Evolutionary conservation across 2,329 filamentous ascomycete species (phyloP).

Genomic region (Aureobasidium sp.): DNA sequence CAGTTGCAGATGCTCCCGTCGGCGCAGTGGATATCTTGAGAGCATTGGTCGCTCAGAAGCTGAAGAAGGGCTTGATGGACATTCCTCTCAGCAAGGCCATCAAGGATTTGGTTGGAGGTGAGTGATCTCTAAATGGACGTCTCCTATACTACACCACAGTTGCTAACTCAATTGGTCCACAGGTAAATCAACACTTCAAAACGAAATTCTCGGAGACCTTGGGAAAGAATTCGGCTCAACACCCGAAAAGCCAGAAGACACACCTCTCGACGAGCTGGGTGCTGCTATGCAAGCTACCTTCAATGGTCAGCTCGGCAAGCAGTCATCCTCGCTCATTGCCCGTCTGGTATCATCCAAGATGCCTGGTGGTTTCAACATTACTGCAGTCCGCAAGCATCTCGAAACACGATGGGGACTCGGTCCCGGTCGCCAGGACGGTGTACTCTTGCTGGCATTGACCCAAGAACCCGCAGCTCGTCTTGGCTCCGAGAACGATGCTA

Average conservation of each 20-base stretch:
- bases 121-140: slow-evolving; percentile 31
- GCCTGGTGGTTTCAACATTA: slow-evolving; percentile 99
- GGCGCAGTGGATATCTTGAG: slow-evolving; percentile 85
- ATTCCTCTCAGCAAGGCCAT: slow-evolving; percentile 94
- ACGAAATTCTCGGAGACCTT: slow-evolving; percentile 94
- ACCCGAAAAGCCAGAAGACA: slow-evolving; percentile 97
- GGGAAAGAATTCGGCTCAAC: slow-evolving; percentile 98
- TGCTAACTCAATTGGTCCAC: slow-evolving; percentile 13
- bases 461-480: slow-evolving; percentile 87
- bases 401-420: slow-evolving; percentile 89
- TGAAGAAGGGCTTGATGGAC: slow-evolving; percentile 88
- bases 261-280: slow-evolving; percentile 88
- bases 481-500: slow-evolving; percentile 83
- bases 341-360: slow-evolving; percentile 97
- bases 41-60: slow-evolving; percentile 86
- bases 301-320: slow-evolving; percentile 95
- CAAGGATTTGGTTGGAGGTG: slow-evolving; percentile 96
- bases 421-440: slow-evolving; percentile 82
- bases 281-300: slow-evolving; percentile 97
- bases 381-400: slow-evolving; percentile 86
- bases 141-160: background rate
- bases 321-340: slow-evolving; percentile 86
- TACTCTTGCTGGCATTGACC: slow-evolving; percentile 79
- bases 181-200: slow-evolving; percentile 98
- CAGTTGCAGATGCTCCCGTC: slow-evolving; percentile 80